Evolutionary conservation across 2,329 filamentous ascomycete species (phyloP), one percentile per base, ranked within the genome.

Genomic region (Zymoseptoria crescenta): DNA sequence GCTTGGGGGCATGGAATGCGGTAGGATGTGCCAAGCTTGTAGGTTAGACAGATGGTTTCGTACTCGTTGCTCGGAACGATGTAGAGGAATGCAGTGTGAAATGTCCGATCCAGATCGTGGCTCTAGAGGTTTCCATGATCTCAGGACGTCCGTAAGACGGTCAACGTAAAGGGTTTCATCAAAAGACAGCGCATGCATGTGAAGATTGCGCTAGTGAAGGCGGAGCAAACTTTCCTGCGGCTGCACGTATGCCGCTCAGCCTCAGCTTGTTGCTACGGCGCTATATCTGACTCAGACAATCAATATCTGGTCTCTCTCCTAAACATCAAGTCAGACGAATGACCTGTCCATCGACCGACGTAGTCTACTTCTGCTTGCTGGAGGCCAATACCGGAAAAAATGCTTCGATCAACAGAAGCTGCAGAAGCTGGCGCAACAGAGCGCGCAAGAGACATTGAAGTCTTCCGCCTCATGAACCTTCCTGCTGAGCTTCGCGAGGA

Each of bases 401-500:
- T 45, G 35, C 35, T n/a, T 16, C 35, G n/a, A 45, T 45, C 35
- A n/a, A n/a, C 35, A 45, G 16, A 45, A 45, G n/a, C 6, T 3
- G n/a, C 35, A 16, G 35, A 45, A 13, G 35, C 7, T 13, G n/a
- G n/a, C 35, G 16, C 35, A 16, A 13, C 35, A 13, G 35, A 13
- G 35, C 35, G 13, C 7, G 13, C 35, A 16, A 45, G 35, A n/a
- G 35, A 45, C 13, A 13, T 16, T 45, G 13, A n/a, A 45, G 35
- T 45, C 13, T 59, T 59, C 55, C 58, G 50, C 54, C 6, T 57
- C 16, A 53, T 59, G 50, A 41, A 59, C 41, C 27, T 59, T 6
- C 50, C 56, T 13, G 35, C 45, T 16, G 59, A 59, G 24, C 27
- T 61, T 2, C 49, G 59, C 13, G 59, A 61, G 24, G 7, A 29